Evolutionary conservation across 805 yeast species (phyloP).

Genomic region (Phaffomyces antillensis): DNA sequence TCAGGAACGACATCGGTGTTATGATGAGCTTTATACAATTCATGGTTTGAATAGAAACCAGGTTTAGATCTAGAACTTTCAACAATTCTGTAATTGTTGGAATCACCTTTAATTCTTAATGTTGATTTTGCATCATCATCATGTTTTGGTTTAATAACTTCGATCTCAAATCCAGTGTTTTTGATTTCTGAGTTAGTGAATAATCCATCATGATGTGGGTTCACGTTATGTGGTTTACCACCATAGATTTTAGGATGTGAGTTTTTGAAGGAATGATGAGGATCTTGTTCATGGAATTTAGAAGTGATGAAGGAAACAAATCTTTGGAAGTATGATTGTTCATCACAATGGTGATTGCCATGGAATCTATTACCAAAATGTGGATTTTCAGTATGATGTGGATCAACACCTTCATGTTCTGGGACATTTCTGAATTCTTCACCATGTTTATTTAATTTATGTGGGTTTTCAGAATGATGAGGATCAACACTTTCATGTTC

Average conservation of each 20-base stretch:
- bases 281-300: neutral
- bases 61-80: conserved; percentile 4
- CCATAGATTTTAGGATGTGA: neutral
- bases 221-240: too few relatives aligned
- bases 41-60: conserved; percentile 7
- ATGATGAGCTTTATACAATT: conserved; percentile 6
- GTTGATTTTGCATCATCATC: neutral
- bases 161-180: neutral
- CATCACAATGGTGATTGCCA: neutral
- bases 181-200: too few relatives aligned
- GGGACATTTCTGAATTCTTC: neutral
- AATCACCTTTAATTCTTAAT: neutral
- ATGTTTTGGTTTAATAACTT: neutral
- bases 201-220: neutral
- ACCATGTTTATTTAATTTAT: neutral
- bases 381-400: conserved; percentile 5
- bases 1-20: conserved; percentile 2
- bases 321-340: neutral
- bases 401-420: conserved; percentile 3
- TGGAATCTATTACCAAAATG: neutral
- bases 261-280: neutral
- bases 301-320: neutral
- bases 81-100: conserved; percentile 4
- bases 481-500: conserved; percentile 3
- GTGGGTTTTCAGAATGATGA: neutral